Conservation (phyloP, 2,329 filamentous ascomycete genomes). For the Trichophyton simii region DNA sequence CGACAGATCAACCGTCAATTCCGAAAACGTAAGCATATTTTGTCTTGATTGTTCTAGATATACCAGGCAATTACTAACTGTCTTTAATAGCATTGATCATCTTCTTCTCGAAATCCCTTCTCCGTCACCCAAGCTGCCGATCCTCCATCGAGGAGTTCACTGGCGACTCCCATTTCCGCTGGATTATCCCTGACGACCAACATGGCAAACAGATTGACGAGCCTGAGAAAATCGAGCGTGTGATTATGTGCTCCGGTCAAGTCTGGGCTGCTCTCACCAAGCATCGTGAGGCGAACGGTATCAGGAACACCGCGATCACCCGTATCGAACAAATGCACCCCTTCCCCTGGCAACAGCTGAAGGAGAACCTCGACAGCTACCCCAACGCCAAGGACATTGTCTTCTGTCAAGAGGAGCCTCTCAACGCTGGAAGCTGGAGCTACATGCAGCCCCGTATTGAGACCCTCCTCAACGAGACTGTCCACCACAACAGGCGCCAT, state of each 20-base stretch:
- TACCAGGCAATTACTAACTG: slow-evolving; percentile 12
- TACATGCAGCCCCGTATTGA: slow-evolving; percentile 97
- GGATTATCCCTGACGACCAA: slow-evolving; percentile 85
- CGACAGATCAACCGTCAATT: slow-evolving; percentile 98
- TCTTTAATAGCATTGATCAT: slow-evolving; percentile 61
- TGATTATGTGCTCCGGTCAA: slow-evolving; percentile 89
- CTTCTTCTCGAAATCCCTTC: slow-evolving; percentile 96
- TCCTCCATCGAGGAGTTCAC: slow-evolving; percentile 85
- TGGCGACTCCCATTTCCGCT: slow-evolving; percentile 84
- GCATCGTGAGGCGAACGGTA: slow-evolving; percentile 72
- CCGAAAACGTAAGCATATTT: slow-evolving; percentile 70
- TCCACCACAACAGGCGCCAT: slow-evolving; percentile 83
- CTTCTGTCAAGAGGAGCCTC: slow-evolving; percentile 93
- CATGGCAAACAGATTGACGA: slow-evolving; percentile 67
- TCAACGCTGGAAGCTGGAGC: slow-evolving; percentile 94
- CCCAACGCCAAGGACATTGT: slow-evolving; percentile 96
- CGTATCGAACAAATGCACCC: slow-evolving; percentile 96
- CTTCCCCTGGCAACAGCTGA: slow-evolving; percentile 95
- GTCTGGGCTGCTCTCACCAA: slow-evolving; percentile 85
- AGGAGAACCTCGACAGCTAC: slow-evolving; percentile 93
- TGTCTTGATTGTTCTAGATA: background rate
- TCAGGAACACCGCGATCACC: slow-evolving; percentile 86
- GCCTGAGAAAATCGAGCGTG: slow-evolving; percentile 79
- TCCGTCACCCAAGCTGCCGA: slow-evolving; percentile 85
- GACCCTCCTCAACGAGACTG: slow-evolving; percentile 83